Evolutionary conservation across 2,329 filamentous ascomycete genomes (phyloP), one percentile per base, ranked within the genome.

Genomic region (Trichophyton schoenleinii): DNA sequence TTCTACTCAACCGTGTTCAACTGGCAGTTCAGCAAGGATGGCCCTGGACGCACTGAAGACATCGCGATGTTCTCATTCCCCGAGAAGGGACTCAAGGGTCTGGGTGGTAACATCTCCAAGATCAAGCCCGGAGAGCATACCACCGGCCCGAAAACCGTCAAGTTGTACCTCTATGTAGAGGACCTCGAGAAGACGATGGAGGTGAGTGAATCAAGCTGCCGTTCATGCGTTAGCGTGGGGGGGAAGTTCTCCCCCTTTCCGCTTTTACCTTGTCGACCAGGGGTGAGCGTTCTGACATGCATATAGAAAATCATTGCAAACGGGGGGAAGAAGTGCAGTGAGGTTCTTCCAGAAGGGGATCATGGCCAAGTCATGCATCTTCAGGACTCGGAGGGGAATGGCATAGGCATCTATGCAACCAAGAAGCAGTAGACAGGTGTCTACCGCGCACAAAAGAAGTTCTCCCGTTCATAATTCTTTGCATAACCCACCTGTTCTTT

Each of bases 1-100:
- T 69, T 69, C 60, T 69, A 68, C 55, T 52, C 52, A 22, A 48
- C 42, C 7, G 66, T 67, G n/a, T 69, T 69, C 59, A 60, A 63
- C 38, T 69, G 68, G 68, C 55, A 38, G 9, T 68, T 68, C 53
- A 28, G 36, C n/a, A 58, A 53, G 28, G 57, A 60, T 42, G 46
- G 60, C 48, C 46, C 59, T 3, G 61, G 62, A 31, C 55, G 55
- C 15, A 64, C 63, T 18, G 61, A 64, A 7, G 62, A 66, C 13
- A 61, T 66, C 20, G 62, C 62, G 9, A 18, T 66, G 13, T 69
- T 69, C 63, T 60, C 61, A 13, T 63, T 66, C 57, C 67, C 66
- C 6, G 67, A 64, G 4, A 36, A 61, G 34, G 28, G 44, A 0
- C 11, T 60, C 22, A 22, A 53, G 7, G 60, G 57, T 20, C 58